These are phyloP conservation scores for Cyberlindnera japonica DNA, from an alignment of 805 yeast species.

Conservation along the genomic window DNA sequence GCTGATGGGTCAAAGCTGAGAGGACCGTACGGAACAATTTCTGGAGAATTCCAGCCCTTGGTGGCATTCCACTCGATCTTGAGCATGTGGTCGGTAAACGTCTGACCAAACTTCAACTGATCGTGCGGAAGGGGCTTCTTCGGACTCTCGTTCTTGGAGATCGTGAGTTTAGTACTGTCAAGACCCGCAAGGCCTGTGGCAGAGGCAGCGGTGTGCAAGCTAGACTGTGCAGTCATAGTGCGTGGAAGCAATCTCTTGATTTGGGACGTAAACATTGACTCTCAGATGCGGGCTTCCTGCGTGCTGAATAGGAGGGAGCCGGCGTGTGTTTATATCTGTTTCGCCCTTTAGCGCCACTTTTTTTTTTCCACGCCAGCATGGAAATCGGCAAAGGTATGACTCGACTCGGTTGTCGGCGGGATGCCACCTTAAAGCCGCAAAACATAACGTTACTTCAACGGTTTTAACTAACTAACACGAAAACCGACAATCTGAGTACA, in stretches of 20 bases:
- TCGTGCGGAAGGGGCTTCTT: slow-evolving; percentile 57
- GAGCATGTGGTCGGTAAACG: slow-evolving; percentile 87
- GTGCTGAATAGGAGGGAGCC: background rate
- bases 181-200: slow-evolving; percentile 35
- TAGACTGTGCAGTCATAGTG: slow-evolving; percentile 12
- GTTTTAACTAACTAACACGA: no score
- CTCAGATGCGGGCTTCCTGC: background rate
- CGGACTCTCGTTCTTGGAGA: slow-evolving; percentile 47
- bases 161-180: slow-evolving; percentile 50
- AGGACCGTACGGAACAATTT: slow-evolving; percentile 79
- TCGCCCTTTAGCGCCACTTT: slow-evolving; percentile 1
- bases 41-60: slow-evolving; percentile 86
- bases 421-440: background rate
- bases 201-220: slow-evolving; percentile 4
- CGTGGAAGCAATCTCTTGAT: slow-evolving; percentile 9
- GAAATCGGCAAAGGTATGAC: no score
- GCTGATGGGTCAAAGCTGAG: slow-evolving; percentile 81
- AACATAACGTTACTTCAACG: background rate
- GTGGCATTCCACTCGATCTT: slow-evolving; percentile 75
- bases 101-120: slow-evolving; percentile 63
- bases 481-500: no score
- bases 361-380: background rate
- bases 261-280: slow-evolving; percentile 2
- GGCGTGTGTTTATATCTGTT: background rate
- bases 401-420: slow-evolving; percentile 2